Percentiles rank a stretch among this genome's conserved stretches.
phyloP scores from a whole-genome alignment of 148 eudicot species.

The Nyssa sinensis region DNA sequence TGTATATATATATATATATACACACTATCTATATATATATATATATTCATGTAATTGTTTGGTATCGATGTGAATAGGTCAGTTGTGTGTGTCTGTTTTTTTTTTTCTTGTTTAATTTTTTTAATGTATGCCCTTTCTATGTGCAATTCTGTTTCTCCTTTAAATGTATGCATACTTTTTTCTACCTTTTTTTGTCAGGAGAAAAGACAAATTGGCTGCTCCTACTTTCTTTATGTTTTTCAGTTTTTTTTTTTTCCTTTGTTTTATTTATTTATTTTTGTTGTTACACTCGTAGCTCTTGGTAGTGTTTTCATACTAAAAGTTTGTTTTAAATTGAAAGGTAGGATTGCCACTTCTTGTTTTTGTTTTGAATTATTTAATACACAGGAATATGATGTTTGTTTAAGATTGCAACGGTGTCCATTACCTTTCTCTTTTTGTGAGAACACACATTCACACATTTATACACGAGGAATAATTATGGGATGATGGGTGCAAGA shows the following conservation, averaged over 20 bases:
- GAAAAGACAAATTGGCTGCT: no score
- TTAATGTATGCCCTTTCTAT: background rate
- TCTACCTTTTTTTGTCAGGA: no score
- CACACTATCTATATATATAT: no score
- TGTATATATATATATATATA: no score
- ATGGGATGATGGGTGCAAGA: background rate
- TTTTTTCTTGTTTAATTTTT: no score
- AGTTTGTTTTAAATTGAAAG: background rate
- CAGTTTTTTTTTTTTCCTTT: background rate
- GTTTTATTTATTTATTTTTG: background rate
- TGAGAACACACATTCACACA: background rate
- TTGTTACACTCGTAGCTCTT: background rate
- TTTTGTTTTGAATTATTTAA: no score
- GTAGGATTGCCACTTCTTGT: background rate
- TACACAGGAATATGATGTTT: no score
- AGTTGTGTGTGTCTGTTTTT: background rate
- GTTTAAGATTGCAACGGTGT: background rate
- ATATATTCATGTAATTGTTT: background rate
- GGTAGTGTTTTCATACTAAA: background rate
- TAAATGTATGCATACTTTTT: no score
- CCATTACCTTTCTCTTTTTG: background rate
- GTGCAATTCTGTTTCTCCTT: no score
- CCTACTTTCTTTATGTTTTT: background rate
- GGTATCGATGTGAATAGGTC: background rate
- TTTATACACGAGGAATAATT: no score